These are phyloP conservation scores for Colletotrichum horii DNA, from an alignment of 2,329 filamentous ascomycete species.

Conservation along the genomic window DNA sequence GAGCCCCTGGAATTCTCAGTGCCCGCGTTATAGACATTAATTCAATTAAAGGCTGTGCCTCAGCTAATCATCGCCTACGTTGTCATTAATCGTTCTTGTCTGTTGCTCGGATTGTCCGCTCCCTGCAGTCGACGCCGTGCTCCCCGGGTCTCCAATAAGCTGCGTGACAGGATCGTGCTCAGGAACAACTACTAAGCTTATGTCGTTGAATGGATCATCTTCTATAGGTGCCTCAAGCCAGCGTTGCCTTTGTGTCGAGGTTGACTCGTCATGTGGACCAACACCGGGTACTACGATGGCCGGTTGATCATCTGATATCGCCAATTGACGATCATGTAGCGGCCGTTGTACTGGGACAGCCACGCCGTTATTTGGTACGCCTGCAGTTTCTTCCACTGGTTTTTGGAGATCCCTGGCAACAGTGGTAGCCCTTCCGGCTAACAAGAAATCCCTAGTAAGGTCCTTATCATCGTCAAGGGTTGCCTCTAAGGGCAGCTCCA, in stretches of 20 bases:
- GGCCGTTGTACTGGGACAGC: neutral
- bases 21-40: slow-evolving; percentile 56
- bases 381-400: neutral
- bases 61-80: too few relatives aligned
- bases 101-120: neutral
- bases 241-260: neutral
- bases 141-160: neutral
- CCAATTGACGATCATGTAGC: neutral
- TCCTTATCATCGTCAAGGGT: neutral
- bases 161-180: neutral
- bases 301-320: neutral
- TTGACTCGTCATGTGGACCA: neutral
- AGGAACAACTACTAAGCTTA: neutral
- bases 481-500: neutral
- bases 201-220: neutral
- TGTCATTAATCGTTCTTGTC: neutral
- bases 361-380: neutral
- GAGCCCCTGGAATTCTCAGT: slow-evolving; percentile 71
- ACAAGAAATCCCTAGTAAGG: neutral
- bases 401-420: neutral
- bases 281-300: neutral
- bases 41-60: neutral
- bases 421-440: neutral
- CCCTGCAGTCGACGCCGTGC: neutral
- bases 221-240: neutral